Conservation (phyloP, 768 basidiomycete genomes). For the Serendipita sp. region DNA sequence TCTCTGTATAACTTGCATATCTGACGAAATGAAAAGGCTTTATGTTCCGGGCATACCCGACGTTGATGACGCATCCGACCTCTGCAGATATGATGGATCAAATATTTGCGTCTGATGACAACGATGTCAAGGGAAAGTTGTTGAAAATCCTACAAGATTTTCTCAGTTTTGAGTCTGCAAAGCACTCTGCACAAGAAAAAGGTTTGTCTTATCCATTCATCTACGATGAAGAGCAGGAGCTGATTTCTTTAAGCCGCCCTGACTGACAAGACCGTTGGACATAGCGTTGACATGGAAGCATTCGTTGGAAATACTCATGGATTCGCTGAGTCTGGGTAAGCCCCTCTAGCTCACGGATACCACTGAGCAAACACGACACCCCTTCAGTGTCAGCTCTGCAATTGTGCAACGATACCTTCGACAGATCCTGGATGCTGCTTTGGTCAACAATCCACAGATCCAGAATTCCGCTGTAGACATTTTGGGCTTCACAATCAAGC, state of each 20-base stretch:
- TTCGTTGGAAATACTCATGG: conserved; percentile 89
- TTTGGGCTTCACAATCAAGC: conserved; percentile 81
- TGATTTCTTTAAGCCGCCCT: background rate
- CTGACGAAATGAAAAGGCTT: conserved; percentile 41
- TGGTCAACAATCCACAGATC: conserved; percentile 52
- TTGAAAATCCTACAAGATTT: conserved; percentile 89
- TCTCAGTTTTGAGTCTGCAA: conserved; percentile 64
- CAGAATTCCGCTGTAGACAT: conserved; percentile 82
- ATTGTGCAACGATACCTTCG: conserved; percentile 84
- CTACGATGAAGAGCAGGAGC: background rate
- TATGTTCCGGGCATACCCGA: conserved; percentile 82
- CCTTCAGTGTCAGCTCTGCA: conserved; percentile 73
- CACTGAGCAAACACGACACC: background rate
- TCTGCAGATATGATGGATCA: conserved; percentile 80
- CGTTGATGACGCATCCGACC: conserved; percentile 66
- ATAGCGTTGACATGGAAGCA: conserved; percentile 71
- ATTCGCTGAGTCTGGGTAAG: conserved; percentile 91
- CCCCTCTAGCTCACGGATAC: background rate
- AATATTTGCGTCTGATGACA: conserved; percentile 61
- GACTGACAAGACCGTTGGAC: conserved; percentile 26
- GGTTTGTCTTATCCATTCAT: conserved; percentile 21
- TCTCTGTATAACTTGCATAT: background rate
- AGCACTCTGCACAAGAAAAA: conserved; percentile 59
- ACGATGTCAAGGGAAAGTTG: conserved; percentile 56
- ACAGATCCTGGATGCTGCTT: conserved; percentile 65